A percentile compares a stretch with the other conserved stretches of the same genome.
phyloP scores from a whole-genome alignment of 1,284 basidiomycete genomes.

The Rhodotorula sp. region DNA sequence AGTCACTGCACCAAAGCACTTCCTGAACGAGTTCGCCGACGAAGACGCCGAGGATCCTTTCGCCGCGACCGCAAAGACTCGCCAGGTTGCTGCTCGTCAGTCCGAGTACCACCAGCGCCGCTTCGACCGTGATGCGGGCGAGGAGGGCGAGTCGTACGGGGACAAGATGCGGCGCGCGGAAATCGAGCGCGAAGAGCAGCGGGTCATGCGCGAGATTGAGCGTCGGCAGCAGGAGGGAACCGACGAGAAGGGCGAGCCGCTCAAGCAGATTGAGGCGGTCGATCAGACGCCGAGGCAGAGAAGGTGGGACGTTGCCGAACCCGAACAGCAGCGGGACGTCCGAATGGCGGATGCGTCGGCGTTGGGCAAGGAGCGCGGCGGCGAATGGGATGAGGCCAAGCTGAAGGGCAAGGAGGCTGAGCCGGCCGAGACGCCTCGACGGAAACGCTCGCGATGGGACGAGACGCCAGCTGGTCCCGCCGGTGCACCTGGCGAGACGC shows the following conservation, averaged over 20 bases:
- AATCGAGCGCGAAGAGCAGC: slow-evolving; percentile 87
- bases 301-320: slow-evolving; percentile 72
- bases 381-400: slow-evolving; percentile 54
- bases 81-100: slow-evolving; percentile 90
- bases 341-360: slow-evolving; percentile 38
- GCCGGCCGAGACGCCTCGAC: slow-evolving; percentile 70
- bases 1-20: slow-evolving; percentile 85
- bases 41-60: slow-evolving; percentile 95
- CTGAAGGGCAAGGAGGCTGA: slow-evolving; percentile 68
- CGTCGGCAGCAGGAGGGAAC: slow-evolving; percentile 79
- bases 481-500: slow-evolving; percentile 62
- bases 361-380: slow-evolving; percentile 37
- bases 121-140: slow-evolving; percentile 67
- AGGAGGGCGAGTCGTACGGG: slow-evolving; percentile 82
- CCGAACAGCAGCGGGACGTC: slow-evolving; percentile 56
- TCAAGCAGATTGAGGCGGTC: slow-evolving; percentile 60
- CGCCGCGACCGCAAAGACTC: slow-evolving; percentile 82
- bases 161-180: slow-evolving; percentile 91
- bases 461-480: slow-evolving; percentile 68
- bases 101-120: slow-evolving; percentile 93
- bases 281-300: slow-evolving; percentile 72
- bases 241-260: slow-evolving; percentile 65
- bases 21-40: slow-evolving; percentile 84
- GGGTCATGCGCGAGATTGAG: slow-evolving; percentile 81
- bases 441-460: slow-evolving; percentile 91